These are phyloP conservation scores for Parietichytrium sp. DNA, from an alignment of 108 stramenopile species.

Conservation along the genomic window DNA sequence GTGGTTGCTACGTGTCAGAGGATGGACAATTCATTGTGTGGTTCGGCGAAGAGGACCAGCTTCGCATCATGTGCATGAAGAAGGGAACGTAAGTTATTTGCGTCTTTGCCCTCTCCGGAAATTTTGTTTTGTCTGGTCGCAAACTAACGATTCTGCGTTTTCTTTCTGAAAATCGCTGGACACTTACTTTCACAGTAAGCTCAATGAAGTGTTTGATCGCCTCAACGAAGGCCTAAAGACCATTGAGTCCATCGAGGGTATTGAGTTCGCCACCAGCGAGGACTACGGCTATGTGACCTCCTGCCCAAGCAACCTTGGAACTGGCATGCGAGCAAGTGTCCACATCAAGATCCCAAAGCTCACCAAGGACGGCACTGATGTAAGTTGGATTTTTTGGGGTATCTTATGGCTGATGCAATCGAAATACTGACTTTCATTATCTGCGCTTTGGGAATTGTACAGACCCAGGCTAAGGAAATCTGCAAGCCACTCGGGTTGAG, in stretches of 20 bases:
- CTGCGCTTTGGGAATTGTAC: no score
- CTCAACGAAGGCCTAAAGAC: constrained; percentile 59
- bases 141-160: no score
- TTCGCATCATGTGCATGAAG: constrained; percentile 72
- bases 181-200: no score
- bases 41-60: constrained; percentile 70
- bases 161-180: no score
- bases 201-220: constrained; percentile 62
- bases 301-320: constrained; percentile 75
- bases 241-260: constrained; percentile 59
- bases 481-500: constrained; percentile 67
- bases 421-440: no score
- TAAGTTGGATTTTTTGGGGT: no score
- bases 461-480: constrained; percentile 63
- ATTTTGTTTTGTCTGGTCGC: no score
- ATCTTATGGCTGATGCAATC: no score
- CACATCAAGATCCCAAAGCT: constrained; percentile 74
- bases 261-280: constrained; percentile 58
- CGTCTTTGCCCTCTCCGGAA: no score
- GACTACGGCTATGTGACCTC: constrained; percentile 68
- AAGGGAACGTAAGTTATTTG: constrained; percentile 54
- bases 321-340: constrained; percentile 72
- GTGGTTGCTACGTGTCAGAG: constrained; percentile 66
- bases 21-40: constrained; percentile 65
- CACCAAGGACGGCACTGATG: constrained; percentile 61